Conservation (phyloP, 2,329 filamentous ascomycete species). For the Sporothrix mexicana region DNA sequence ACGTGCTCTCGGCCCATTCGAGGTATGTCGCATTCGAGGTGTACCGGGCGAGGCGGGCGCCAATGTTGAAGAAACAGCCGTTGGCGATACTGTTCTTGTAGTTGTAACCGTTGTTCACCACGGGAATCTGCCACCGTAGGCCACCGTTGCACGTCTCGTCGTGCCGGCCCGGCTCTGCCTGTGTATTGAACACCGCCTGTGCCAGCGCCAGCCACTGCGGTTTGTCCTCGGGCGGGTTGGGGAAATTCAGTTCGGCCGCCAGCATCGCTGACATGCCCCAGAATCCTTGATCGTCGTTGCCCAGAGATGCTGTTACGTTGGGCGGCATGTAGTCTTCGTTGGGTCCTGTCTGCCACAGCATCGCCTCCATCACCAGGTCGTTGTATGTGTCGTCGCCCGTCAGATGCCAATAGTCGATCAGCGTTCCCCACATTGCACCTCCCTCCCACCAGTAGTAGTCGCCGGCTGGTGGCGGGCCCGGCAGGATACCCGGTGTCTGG, state of each 20-base stretch:
- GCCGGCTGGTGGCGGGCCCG: constrained; percentile 42
- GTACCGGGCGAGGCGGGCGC: constrained; percentile 65
- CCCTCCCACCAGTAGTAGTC: constrained; percentile 46
- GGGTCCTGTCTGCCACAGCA: constrained; percentile 55
- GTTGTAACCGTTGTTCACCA: constrained; percentile 66
- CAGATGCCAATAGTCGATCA: constrained; percentile 50
- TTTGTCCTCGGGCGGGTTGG: constrained; percentile 49
- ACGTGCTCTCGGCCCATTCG: constrained; percentile 61
- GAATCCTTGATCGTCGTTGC: constrained; percentile 66
- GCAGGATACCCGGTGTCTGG: constrained; percentile 42
- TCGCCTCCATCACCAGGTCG: constrained; percentile 51
- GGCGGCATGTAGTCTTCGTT: constrained; percentile 57
- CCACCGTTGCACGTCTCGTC: constrained; percentile 63
- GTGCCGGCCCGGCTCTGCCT: constrained; percentile 58
- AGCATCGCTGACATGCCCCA: constrained; percentile 64
- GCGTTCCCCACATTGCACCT: constrained; percentile 43
- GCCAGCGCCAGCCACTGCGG: constrained; percentile 61
- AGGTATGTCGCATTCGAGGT: constrained; percentile 63
- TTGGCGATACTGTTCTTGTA: constrained; percentile 65
- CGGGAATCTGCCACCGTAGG: constrained; percentile 70
- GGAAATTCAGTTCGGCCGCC: constrained; percentile 61
- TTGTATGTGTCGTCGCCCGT: constrained; percentile 60
- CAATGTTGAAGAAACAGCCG: constrained; percentile 57
- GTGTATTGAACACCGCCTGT: constrained; percentile 62
- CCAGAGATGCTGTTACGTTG: constrained; percentile 51